Base-by-base conservation (phyloP, 2,329 filamentous ascomycete species). In the Scopulariopsis brevicaulis region DNA sequence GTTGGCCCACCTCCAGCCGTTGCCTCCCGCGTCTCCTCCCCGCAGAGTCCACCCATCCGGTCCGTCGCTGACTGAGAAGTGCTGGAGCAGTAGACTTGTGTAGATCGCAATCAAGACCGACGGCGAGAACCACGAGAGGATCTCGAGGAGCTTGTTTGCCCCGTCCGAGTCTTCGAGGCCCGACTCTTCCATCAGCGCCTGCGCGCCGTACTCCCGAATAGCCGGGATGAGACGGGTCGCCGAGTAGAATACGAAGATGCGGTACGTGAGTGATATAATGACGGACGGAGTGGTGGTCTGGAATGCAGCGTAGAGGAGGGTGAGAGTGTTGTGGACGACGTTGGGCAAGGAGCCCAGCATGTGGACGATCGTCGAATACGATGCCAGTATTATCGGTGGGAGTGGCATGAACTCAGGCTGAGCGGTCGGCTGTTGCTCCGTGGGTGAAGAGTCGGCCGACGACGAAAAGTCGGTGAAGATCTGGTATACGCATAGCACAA, bases 401-500 rank as follows among this genome's bases (percentile, higher is more conserved):
- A 99, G 79, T n/a, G 94, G 94, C 46, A 94, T 94, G 61, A 97
- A 94, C 28, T 96, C 92, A n/a, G 89, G 85, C 60, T 95, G 87
- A 15, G 81, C 67, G 2, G 73, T 69, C 35, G 74, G 72, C 55
- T 77, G 70, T 60, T 74, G 73, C 53, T 79, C 79, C 4, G 77
- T 72, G 2, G 77, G 74, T 34, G 83, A 79, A 32, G 80, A 76
- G n/a, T 81, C 84, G 20, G 81, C 72, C 4, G 89, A 92, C 3
- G 94, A 91, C 64, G 93, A 84, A 73, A 97, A 97, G 73, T 99
- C 94, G 66, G 94, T 99, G 72, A 97, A 97, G 71, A 97, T 97
- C 72, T 99, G 94, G 74, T 97, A 99, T 68, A 97, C 89, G 76
- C 93, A 97, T 62, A 99, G 85, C n/a, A 96, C 94, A 61, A 96